phyloP scores from a whole-genome alignment of 495 filamentous ascomycete genomes.

The Penicillium cinerascens region DNA sequence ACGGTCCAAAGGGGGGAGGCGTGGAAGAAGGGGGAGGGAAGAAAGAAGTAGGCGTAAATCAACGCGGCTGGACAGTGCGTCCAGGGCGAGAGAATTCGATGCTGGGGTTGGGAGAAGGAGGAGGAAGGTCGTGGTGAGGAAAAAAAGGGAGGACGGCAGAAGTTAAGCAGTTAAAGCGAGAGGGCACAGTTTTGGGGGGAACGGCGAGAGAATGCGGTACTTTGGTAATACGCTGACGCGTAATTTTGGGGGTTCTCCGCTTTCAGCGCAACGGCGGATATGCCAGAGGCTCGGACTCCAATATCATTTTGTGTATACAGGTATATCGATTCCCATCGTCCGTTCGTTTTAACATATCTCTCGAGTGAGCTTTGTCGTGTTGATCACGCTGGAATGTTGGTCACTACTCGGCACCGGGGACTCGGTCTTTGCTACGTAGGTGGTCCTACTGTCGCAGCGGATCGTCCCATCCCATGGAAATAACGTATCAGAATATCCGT shows the following conservation, averaged over 20 bases:
- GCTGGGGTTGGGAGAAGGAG: conserved; percentile 14
- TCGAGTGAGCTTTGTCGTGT: not conserved
- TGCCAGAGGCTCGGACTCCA: not conserved
- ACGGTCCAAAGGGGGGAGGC: conserved; percentile 22
- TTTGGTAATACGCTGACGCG: not conserved
- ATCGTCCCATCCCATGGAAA: conserved; percentile 8
- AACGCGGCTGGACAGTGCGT: conserved; percentile 28
- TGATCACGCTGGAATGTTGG: conserved; percentile 16
- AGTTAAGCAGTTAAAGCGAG: conserved; percentile 6
- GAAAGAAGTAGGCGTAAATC: conserved; percentile 10
- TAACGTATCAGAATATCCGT: conserved; percentile 3
- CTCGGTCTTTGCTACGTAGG: not conserved
- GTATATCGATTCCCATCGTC: too few relatives aligned
- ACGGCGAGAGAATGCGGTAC: not conserved
- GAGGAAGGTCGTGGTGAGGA: conserved; percentile 9
- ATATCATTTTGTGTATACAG: too few relatives aligned
- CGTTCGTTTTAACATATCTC: not conserved
- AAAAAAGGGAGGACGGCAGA: conserved; percentile 3
- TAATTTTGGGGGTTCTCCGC: not conserved
- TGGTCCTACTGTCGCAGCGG: conserved; percentile 5
- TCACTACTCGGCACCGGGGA: not conserved
- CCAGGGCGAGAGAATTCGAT: conserved; percentile 23
- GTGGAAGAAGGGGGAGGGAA: conserved; percentile 1
- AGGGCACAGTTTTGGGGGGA: conserved; percentile 15
- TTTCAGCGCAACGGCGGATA: not conserved